Evolutionary conservation across 345 rosid species (phyloP), one percentile per base, ranked within the genome.

Genomic region (Mallotus nudiflorus): DNA sequence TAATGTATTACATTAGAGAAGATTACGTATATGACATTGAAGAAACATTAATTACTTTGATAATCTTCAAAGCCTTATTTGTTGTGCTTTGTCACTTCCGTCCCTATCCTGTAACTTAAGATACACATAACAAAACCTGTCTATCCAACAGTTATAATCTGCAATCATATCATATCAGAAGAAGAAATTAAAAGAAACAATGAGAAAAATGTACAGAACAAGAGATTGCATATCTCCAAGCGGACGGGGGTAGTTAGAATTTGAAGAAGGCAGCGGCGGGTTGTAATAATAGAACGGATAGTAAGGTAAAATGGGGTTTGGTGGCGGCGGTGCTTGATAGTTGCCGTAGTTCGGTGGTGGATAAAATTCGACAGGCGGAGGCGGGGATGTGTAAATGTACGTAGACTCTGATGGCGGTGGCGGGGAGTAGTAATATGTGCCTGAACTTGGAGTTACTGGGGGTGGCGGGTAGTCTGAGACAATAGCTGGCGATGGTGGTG

Each of bases 381-480:
- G 71, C 35, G 78, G 73, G 3, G 77, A 52, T 16, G 73, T 31
- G 73, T 74, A 74, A 18, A 22, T 2, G 35, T 54, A 46, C 1
- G 78, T 62, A 0, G 62, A 27, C 68, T 29, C 9, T 20, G 44
- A 15, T 22, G 67, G 76, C 16, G 58, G 63, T 18, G 77, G 64
- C 6, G 52, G 62, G 5, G 72, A 65, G 51, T 65, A 69, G 22
- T 57, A 70, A 66, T 37, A 66, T 25, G 29, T 2, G 10, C 45
- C 73, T 4, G 68, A 39, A 40, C 56, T 51, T 12, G 62, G 80
- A 4, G 61, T 13, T 15, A 57, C 42, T 3, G 78, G 74, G 1
- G 82, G 72, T 1, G 82, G 81, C 0, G 81, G 82, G 55, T 77
- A 79, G 20, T 56, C 66, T 3, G 77, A 60, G 50, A 67, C 50